phyloP scores from a whole-genome alignment of 2,329 filamentous ascomycete genomes.

The Tolypocladium capitatum region DNA sequence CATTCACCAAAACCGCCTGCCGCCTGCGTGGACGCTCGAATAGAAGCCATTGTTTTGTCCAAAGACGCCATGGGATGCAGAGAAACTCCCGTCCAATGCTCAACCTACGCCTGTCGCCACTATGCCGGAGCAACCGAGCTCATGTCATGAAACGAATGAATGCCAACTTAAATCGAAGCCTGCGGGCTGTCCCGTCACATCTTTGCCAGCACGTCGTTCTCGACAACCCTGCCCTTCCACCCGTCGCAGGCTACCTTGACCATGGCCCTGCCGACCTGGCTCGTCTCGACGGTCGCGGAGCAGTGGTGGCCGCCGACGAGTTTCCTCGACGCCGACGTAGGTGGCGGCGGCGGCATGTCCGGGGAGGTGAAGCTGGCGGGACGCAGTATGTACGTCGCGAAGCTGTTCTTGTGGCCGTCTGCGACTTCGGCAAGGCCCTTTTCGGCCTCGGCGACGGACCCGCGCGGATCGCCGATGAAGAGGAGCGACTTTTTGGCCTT shows the following conservation, averaged over 20 bases:
- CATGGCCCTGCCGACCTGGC: constrained; percentile 22
- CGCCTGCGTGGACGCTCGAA: no score
- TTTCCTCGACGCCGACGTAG: constrained; percentile 11
- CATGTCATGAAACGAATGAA: no score
- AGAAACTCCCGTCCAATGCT: neutral
- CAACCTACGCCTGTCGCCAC: neutral
- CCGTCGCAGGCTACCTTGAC: constrained; percentile 23
- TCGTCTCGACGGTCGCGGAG: constrained; percentile 18
- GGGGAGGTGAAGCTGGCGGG: constrained; percentile 18
- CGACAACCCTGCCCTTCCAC: constrained; percentile 19
- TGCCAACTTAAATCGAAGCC: neutral
- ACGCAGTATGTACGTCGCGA: constrained; percentile 23
- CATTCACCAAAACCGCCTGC: no score
- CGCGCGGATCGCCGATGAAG: constrained; percentile 23
- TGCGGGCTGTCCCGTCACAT: constrained; percentile 8
- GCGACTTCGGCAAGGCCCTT: constrained; percentile 24
- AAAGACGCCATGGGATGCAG: neutral
- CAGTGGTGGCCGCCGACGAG: constrained; percentile 14
- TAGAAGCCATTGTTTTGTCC: no score
- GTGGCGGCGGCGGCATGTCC: constrained; percentile 10
- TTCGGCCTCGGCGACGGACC: constrained; percentile 25
- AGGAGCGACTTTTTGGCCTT: constrained; percentile 19
- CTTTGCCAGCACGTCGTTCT: constrained; percentile 18
- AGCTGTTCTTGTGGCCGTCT: constrained; percentile 15
- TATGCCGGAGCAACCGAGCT: neutral